Base-by-base conservation (phyloP, 2,329 filamentous ascomycete genomes). In the Cadophora malorum region DNA sequence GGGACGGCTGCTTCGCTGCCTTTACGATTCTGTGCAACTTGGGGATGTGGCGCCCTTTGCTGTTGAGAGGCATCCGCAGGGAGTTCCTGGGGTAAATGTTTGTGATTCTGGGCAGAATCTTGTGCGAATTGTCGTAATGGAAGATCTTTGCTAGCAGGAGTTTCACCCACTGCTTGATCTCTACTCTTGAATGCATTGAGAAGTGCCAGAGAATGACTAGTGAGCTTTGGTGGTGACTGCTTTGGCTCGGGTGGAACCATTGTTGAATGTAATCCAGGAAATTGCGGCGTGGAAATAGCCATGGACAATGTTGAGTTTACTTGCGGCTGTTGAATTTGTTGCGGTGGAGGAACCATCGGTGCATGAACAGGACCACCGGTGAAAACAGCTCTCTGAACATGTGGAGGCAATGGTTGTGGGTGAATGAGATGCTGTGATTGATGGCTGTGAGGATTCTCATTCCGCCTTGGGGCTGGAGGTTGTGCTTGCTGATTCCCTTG, bases 381-480 rank as follows among this genome's bases (percentile, higher is more conserved):
- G 53, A 87, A 83, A 65, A 86, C 78, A 7, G 82, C 81, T 69
- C 83, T 83, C 67, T 88, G 86, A 0, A 86, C 84, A 58, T 87
- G 84, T 7, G 85, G 86, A 33, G 85, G 86, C 12, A 77, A 69
- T 60, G 78, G 77, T 68, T 79, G 78, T 14, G 77, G 77, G 63
- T 78, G 76, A 65, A 77, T 71, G 9, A 80, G 64, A 63, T 78
- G 76, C 50, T 72, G 76, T 50, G 72, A 76, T 71, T 75, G 76
- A 71, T 71, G 73, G 53, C 71, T 65, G 68, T 75, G 71, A 45
- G 70, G 70, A 56, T 72, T 71, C 58, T 70, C 63, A 63, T 76
- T 74, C n/a, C 70, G 67, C 63, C 70, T 70, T 63, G 70, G 56
- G 60, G 52, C 14, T 67, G 59, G 63, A 19, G 35, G 66, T 6